These are phyloP conservation scores for Pestalotiopsis sp. DNA, from an alignment of 2,329 filamentous ascomycete genomes.

Conservation along the genomic window DNA sequence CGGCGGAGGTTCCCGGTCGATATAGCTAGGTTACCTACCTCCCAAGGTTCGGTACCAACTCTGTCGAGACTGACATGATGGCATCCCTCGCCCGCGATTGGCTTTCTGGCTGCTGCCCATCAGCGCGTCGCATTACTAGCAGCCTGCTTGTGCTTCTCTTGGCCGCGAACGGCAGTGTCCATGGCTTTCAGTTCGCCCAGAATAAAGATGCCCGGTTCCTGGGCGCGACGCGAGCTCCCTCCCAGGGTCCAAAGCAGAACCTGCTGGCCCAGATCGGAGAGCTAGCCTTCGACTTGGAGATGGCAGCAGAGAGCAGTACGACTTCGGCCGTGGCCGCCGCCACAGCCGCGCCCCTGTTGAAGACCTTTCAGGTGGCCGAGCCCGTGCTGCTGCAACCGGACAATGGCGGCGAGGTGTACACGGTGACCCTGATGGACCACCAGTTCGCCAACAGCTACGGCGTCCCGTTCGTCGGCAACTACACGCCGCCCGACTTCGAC, in stretches of 20 bases:
- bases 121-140: neutral
- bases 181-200: neutral
- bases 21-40: neutral
- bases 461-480: constrained; percentile 68
- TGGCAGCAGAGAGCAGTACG: neutral
- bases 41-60: neutral
- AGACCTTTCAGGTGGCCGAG: constrained; percentile 9
- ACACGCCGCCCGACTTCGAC: constrained; percentile 61
- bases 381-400: neutral
- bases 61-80: neutral
- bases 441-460: constrained; percentile 73
- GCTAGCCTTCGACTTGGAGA: constrained; percentile 3
- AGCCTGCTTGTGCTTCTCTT: neutral
- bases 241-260: neutral
- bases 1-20: neutral
- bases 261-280: constrained; percentile 5
- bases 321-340: neutral
- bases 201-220: neutral
- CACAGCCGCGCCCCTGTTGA: neutral
- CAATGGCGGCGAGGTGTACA: constrained; percentile 20
- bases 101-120: neutral
- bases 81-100: neutral
- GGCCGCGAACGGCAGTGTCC: neutral
- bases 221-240: neutral
- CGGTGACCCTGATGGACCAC: constrained; percentile 66